A percentile compares a stretch with the other conserved stretches of the same genome.
These are phyloP conservation scores for Mycena haematopus DNA, from an alignment of 768 basidiomycete genomes.

Conservation along the genomic window DNA sequence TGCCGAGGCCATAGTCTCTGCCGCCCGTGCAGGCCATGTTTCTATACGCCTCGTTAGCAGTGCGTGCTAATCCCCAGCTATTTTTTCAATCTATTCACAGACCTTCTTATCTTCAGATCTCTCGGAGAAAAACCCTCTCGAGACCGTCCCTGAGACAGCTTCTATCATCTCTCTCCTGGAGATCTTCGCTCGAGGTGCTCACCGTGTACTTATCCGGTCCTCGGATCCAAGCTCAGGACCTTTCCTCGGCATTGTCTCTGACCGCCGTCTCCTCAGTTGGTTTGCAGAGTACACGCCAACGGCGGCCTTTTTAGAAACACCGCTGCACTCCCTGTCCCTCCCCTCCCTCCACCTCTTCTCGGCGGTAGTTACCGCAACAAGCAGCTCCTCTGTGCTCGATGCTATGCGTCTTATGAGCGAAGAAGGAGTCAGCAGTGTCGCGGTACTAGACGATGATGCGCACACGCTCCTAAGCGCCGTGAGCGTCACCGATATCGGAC, in stretches of 20 bases:
- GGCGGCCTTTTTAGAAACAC: constrained; percentile 52
- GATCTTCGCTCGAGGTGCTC: constrained; percentile 73
- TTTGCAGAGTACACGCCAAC: constrained; percentile 61
- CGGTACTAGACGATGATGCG: constrained; percentile 71
- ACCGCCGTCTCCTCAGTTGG: constrained; percentile 74
- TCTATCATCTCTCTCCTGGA: constrained; percentile 66
- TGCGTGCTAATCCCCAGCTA: constrained; percentile 43
- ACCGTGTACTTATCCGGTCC: constrained; percentile 70
- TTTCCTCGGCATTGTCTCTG: constrained; percentile 78
- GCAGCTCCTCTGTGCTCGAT: constrained; percentile 70
- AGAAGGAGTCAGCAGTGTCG: constrained; percentile 83
- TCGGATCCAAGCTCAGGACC: constrained; percentile 45
- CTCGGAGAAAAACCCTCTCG: constrained; percentile 84
- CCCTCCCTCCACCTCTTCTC: constrained; percentile 70
- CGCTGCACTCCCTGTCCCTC: constrained; percentile 61
- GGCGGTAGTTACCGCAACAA: constrained; percentile 67
- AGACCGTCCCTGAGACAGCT: constrained; percentile 66
- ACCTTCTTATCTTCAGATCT: constrained; percentile 56
- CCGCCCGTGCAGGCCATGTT: constrained; percentile 76
- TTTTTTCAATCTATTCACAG: background rate
- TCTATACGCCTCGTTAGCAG: constrained; percentile 81
- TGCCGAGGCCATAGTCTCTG: constrained; percentile 71
- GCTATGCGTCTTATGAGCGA: constrained; percentile 90
- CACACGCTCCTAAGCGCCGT: constrained; percentile 75
- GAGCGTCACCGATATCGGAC: constrained; percentile 81